Base-by-base conservation (phyloP, 2,329 filamentous ascomycete genomes). In the Fulvia fulva region DNA sequence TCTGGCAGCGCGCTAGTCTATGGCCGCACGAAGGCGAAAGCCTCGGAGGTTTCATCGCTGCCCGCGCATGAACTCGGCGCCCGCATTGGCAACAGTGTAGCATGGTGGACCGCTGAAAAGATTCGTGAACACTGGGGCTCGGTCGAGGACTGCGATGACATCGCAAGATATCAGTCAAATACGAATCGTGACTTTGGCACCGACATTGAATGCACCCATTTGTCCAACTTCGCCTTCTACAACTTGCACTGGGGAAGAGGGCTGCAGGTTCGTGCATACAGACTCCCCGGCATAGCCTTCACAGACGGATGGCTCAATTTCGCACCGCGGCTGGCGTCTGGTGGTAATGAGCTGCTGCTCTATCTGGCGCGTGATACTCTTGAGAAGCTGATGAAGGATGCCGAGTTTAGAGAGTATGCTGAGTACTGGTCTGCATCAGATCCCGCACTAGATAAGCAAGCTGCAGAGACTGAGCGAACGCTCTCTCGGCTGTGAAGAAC, bases 121-220 rank as follows among this genome's bases (percentile, higher is more conserved):
- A 60, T 63, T 23, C 57, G 60, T 8, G 60, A 63, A 51, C 56
- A 51, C 37, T 63, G 60, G 60, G 60, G 60, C 41, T 60, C 60
- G 2, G 56, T 63, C 47, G 57, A 60, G 34, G 58, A 53, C 37
- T 50, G 49, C 23, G 46, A 53, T 21, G 47, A 53, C 41, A 23
- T 58, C 8, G 34, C 57, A 16, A 58, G 44, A 5, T 54, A 60
- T 19, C 45, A 58, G 16, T 25, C 55, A 16, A 63, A 63, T 49
- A 57, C 52, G 16, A 45, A 63, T 45, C 57, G 60, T 11, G 58
- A 60, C 19, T 59, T 59, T 49, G 60, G 57, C 6, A 53, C 58
- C 14, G 60, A 63, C 50, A 30, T 63, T 34, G 60, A 63, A 30
- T 53, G 60, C 23, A 51, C 51, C 37, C 55, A 60, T 46, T 34